Base-by-base conservation (phyloP, 1,139 yeast genomes). In the Meyerozyma smithsonii region DNA sequence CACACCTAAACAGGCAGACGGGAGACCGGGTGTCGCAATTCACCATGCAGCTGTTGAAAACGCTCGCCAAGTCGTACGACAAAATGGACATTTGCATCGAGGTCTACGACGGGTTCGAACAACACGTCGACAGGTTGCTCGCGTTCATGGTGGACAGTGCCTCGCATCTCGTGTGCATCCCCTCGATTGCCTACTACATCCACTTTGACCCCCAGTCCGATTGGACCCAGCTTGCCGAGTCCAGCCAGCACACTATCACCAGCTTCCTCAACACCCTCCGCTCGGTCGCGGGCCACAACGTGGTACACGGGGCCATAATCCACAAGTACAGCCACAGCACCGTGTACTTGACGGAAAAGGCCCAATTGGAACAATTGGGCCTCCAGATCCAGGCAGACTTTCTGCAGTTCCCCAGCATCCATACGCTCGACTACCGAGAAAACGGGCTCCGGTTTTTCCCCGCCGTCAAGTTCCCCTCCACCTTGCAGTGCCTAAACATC, bases 321-420 rank as follows among this genome's bases (percentile, higher is more conserved):
- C 58, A 62, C 47, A 70, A 70, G 43, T 69, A 67, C 45, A 66
- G 64, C 37, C 48, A 56, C 49, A 61, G 58, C 37, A 63, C 71
- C 0, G 61, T 61, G 3, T 64, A 64, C 43, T 45, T 66, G 32
- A 66, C 71, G 0, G 73, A 64, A 28, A 56, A 59, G 37, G 54
- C 56, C 32, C 72, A 66, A 36, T 48, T 66, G 36, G 59, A 61
- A 2, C 54, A 54, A 35, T 48, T 69, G 3, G 70, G 69, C 4
- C 59, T 61, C 39, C 74, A 69, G 42, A 69, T 71, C 19, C 71
- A 67, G 46, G 56, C 51, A 19, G 77, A 71, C 46, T 59, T 69
- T 25, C 49, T 50, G 18, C 49, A 58, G 39, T 71, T 76, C 75
- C 49, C 46, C 6, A 60, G 64, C 40, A 51, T 71, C 17, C 51